phyloP scores from a whole-genome alignment of 108 stramenopile species.

The Discostella pseudostelligera region DNA sequence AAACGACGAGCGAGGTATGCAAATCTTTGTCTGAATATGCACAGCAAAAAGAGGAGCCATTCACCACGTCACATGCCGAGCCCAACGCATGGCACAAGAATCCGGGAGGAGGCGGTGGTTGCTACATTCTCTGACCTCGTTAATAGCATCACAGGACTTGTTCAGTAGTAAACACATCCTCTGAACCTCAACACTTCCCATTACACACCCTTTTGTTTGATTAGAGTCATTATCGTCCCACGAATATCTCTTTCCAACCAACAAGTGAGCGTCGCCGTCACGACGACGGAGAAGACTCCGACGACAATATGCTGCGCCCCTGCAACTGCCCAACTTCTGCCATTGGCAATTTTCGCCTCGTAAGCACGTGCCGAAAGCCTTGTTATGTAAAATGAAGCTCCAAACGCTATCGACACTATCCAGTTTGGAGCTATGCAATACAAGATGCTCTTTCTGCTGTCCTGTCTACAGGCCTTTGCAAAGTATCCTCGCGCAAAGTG shows the following conservation, averaged over 20 bases:
- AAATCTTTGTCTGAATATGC: conserved; percentile 26
- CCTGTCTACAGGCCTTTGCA: conserved; percentile 11
- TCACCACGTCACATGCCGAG: conserved; percentile 20
- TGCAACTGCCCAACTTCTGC: conserved; percentile 50
- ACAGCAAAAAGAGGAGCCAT: conserved; percentile 37
- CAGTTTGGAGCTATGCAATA: conserved; percentile 54
- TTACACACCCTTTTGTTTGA: conserved; percentile 12
- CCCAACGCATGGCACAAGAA: conserved; percentile 44
- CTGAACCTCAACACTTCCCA: background rate
- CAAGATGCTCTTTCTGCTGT: background rate
- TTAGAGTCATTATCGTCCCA: conserved; percentile 6
- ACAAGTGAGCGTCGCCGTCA: conserved; percentile 24
- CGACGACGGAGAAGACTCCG: conserved; percentile 50
- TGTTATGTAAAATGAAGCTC: conserved; percentile 41
- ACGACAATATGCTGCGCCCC: conserved; percentile 57
- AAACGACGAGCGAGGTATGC: conserved; percentile 28
- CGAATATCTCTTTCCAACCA: conserved; percentile 50
- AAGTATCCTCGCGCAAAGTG: conserved; percentile 68
- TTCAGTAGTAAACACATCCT: background rate
- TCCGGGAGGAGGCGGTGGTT: conserved; percentile 39
- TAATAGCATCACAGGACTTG: background rate
- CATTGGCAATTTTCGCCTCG: conserved; percentile 29
- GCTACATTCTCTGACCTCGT: conserved; percentile 15
- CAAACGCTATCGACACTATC: conserved; percentile 52
- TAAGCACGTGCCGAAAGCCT: conserved; percentile 18